Conservation (phyloP, 2,329 filamentous ascomycete genomes). For the Fusarium caatingaense region DNA sequence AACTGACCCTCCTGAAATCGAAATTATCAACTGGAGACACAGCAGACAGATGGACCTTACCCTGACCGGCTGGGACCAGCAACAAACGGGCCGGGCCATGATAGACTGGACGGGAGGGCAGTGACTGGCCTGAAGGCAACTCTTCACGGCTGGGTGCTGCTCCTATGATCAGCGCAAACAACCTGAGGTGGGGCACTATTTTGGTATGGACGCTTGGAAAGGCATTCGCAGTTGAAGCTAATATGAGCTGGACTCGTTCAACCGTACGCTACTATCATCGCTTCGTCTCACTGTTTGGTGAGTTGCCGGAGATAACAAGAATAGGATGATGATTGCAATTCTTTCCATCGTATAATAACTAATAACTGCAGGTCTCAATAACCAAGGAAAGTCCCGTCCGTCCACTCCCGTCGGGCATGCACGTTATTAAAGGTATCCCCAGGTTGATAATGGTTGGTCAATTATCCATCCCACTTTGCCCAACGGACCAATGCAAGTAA, state of each 20-base stretch:
- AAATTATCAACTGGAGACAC: background rate
- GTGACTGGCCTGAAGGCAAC: background rate
- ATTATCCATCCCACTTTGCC: background rate
- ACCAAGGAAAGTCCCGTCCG: background rate
- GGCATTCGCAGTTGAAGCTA: constrained; percentile 18
- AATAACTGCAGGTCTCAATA: constrained; percentile 1
- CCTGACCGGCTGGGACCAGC: constrained; percentile 7
- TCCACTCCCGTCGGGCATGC: constrained; percentile 15
- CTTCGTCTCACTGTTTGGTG: background rate
- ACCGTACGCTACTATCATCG: background rate
- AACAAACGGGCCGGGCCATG: constrained; percentile 28
- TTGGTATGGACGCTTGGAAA: background rate
- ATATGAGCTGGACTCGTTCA: constrained; percentile 8
- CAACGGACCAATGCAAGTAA: constrained; percentile 25
- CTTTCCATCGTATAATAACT: background rate
- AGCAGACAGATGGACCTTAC: background rate
- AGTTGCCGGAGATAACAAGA: background rate
- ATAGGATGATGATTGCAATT: background rate
- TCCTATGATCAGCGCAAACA: constrained; percentile 16
- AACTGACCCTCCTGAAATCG: background rate
- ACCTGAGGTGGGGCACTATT: constrained; percentile 7
- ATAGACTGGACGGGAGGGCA: background rate
- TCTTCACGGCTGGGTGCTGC: constrained; percentile 4
- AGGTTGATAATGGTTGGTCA: constrained; percentile 2
- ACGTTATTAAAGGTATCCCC: constrained; percentile 12